phyloP scores from a whole-genome alignment of 2,329 filamentous ascomycete species.

The Clarireedia homoeocarpa region DNA sequence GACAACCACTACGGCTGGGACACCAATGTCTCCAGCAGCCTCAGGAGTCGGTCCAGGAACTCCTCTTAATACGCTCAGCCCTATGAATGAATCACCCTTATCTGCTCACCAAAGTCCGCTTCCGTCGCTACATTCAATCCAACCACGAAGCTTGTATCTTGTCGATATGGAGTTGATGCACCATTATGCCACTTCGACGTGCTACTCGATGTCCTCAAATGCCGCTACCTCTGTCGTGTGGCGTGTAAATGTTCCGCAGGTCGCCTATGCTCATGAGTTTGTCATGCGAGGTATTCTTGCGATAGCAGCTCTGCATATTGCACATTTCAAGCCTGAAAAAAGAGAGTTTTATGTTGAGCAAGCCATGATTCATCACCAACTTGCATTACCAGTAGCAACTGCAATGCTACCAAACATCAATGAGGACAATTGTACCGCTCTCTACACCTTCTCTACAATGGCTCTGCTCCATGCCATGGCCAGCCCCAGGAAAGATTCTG shows the following conservation, averaged over 20 bases:
- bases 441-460: constrained; percentile 35
- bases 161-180: constrained; percentile 45
- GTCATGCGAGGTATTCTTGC: constrained; percentile 43
- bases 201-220: constrained; percentile 38
- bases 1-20: background rate
- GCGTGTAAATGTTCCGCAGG: constrained; percentile 38
- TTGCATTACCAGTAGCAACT: constrained; percentile 25
- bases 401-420: constrained; percentile 30
- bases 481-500: constrained; percentile 28
- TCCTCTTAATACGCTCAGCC: constrained; percentile 1
- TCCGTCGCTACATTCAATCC: background rate
- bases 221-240: constrained; percentile 37
- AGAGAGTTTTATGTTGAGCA: constrained; percentile 34
- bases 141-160: constrained; percentile 15
- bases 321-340: constrained; percentile 32
- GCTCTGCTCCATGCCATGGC: constrained; percentile 33
- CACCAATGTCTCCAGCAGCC: background rate
- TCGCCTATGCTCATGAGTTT: constrained; percentile 39
- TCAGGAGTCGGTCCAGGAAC: too few species aligned
- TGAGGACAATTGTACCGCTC: constrained; percentile 29
- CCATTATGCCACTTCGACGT: constrained; percentile 43
- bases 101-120: background rate
- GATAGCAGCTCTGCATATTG: constrained; percentile 42
- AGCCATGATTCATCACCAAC: constrained; percentile 32
- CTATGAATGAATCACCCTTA: background rate